Conservation (phyloP, 2,329 filamentous ascomycete genomes). For the Colletotrichum abscissum region DNA sequence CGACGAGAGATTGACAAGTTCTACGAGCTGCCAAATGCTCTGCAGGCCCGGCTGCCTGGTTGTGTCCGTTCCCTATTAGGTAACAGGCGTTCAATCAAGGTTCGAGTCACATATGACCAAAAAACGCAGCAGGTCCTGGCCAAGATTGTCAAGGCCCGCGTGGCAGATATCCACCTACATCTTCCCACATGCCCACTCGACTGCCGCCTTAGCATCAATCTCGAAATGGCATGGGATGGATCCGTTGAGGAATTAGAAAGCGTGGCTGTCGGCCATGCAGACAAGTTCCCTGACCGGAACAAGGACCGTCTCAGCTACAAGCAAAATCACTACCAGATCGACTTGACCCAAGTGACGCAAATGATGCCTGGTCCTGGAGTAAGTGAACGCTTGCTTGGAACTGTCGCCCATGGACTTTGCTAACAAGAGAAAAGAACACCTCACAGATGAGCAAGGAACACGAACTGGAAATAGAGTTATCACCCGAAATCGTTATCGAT, state of each 20-base stretch:
- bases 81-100: constrained; percentile 66
- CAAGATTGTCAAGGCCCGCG: constrained; percentile 91
- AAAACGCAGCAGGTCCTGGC: constrained; percentile 76
- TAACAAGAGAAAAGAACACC: constrained; percentile 46
- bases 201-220: constrained; percentile 92
- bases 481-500: constrained; percentile 70
- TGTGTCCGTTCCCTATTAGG: constrained; percentile 72
- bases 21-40: constrained; percentile 75
- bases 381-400: constrained; percentile 38
- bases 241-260: constrained; percentile 67
- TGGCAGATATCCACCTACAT: constrained; percentile 88
- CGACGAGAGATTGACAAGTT: constrained; percentile 86
- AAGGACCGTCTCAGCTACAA: constrained; percentile 95
- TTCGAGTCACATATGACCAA: constrained; percentile 82
- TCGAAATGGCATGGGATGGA: constrained; percentile 90
- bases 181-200: constrained; percentile 84
- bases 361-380: constrained; percentile 49
- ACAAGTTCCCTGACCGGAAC: constrained; percentile 69
- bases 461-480: constrained; percentile 83
- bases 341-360: constrained; percentile 88
- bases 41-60: constrained; percentile 71
- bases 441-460: constrained; percentile 72
- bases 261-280: constrained; percentile 47
- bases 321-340: constrained; percentile 88
- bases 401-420: constrained; percentile 23